phyloP scores from a whole-genome alignment of 495 filamentous ascomycete genomes.

The Evernia prunastri region DNA sequence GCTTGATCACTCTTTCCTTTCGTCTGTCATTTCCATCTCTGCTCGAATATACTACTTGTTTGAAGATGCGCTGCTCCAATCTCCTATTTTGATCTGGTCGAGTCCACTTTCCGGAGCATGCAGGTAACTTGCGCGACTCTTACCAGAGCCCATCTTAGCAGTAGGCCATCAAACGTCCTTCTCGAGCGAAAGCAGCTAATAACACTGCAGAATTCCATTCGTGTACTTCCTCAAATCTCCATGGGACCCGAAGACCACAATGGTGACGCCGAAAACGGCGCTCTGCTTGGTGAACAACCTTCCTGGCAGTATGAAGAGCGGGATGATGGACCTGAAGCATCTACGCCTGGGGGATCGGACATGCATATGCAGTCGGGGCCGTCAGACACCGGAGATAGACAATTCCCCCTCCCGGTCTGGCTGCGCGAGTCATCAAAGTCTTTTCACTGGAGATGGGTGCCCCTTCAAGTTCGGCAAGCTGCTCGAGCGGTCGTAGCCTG shows the following conservation, averaged over 20 bases:
- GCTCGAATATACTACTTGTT: neutral
- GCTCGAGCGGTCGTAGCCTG: conserved; percentile 50
- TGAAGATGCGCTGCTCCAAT: neutral
- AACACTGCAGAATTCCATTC: neutral
- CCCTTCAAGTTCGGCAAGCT: conserved; percentile 43
- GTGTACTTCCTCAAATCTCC: neutral
- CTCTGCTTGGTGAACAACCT: neutral
- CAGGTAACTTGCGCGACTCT: neutral
- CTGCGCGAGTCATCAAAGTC: conserved; percentile 48
- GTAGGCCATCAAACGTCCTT: neutral
- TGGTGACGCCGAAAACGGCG: conserved; percentile 18
- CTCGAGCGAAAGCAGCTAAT: neutral
- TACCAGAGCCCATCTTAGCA: neutral
- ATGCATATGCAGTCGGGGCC: conserved; percentile 24
- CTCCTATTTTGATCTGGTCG: neutral
- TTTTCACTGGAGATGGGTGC: conserved; percentile 49
- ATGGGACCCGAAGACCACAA: conserved; percentile 20
- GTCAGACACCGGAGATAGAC: conserved; percentile 11
- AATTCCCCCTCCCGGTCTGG: conserved; percentile 41
- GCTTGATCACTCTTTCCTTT: neutral
- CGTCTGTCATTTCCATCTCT: neutral
- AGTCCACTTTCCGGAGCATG: neutral
- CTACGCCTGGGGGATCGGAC: conserved; percentile 30
- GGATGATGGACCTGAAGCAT: conserved; percentile 37
- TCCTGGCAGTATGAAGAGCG: conserved; percentile 28